Evolutionary conservation across 257 asterid genomes (phyloP).

Genomic region (Nicotiana benthamiana): DNA sequence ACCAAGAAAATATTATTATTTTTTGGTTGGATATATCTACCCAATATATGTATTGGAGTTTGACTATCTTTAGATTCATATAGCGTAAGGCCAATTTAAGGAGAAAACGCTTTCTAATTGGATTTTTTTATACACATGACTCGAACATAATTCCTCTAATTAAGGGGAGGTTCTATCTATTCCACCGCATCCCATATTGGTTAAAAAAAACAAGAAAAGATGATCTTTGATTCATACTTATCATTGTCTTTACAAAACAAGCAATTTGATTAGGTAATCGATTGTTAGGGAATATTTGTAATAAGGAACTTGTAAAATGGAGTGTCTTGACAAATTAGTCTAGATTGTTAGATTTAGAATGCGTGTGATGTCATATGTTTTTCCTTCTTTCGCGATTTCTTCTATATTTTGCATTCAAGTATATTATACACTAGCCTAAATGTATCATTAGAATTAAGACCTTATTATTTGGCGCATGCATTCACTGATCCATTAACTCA

Average conservation of each 20-base stretch:
- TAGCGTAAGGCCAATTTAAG: too few relatives aligned
- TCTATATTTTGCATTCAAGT: background rate
- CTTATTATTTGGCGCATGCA: background rate
- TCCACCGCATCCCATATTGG: too few relatives aligned
- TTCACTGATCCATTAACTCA: too few relatives aligned
- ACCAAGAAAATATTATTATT: background rate
- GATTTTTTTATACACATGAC: accelerated
- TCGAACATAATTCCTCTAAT: too few relatives aligned
- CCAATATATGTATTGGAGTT: accelerated
- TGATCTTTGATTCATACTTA: background rate
- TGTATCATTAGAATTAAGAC: background rate
- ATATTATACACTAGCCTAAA: background rate
- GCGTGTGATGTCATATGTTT: background rate
- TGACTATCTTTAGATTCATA: accelerated
- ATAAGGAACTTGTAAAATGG: background rate
- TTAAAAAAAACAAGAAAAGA: too few relatives aligned
- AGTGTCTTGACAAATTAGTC: background rate
- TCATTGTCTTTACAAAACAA: background rate
- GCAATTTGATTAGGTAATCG: background rate
- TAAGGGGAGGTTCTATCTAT: accelerated
- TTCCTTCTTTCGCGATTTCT: background rate
- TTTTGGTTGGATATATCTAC: too few relatives aligned
- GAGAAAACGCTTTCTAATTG: too few relatives aligned
- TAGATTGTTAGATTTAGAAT: background rate
- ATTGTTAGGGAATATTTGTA: background rate